These are phyloP conservation scores for Entamoeba nuttalli DNA, from an alignment of 208 protist species.

Conservation along the genomic window DNA sequence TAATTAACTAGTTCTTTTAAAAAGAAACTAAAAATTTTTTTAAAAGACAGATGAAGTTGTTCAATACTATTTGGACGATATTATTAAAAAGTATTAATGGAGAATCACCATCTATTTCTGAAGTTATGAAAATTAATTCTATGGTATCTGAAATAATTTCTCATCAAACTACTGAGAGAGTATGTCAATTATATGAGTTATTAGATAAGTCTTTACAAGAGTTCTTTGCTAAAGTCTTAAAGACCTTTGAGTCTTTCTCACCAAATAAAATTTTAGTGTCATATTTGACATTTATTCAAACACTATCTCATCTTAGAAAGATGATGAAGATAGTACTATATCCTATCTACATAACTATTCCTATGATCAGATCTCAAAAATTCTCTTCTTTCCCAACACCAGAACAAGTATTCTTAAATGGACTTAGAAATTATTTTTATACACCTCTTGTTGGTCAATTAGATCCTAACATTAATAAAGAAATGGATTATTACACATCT, in stretches of 20 bases:
- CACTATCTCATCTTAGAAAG: background rate
- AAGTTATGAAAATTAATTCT: background rate
- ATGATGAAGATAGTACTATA: background rate
- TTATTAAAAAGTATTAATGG: background rate
- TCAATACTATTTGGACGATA: background rate
- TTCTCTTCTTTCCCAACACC: background rate
- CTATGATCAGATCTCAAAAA: background rate
- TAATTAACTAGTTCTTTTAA: background rate
- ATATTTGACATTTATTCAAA: background rate
- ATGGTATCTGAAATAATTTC: background rate
- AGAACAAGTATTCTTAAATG: background rate
- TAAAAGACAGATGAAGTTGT: background rate
- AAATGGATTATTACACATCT: background rate
- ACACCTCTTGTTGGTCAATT: background rate
- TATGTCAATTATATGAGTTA: background rate
- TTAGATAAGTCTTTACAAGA: background rate
- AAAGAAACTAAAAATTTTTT: too few relatives aligned
- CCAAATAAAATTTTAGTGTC: background rate
- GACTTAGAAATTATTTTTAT: background rate
- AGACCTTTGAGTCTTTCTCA: background rate
- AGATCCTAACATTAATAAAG: background rate
- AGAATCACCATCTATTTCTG: background rate
- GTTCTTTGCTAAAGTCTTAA: background rate
- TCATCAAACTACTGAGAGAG: background rate
- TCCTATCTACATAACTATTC: background rate